These are phyloP conservation scores for Pseudoturritis turrita DNA, from an alignment of 345 rosid species.

Conservation along the genomic window DNA sequence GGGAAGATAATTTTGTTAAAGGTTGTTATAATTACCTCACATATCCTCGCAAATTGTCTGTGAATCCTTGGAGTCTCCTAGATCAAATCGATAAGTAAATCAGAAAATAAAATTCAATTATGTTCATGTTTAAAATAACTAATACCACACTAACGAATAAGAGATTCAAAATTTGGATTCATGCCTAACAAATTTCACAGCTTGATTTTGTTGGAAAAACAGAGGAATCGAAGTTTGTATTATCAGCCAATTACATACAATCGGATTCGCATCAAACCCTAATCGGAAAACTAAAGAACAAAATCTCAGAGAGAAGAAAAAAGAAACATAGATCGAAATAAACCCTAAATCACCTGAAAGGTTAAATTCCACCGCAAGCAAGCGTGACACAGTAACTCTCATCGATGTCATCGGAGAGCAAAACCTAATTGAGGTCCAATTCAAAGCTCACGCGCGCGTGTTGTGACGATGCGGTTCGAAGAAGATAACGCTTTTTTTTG, in stretches of 20 bases:
- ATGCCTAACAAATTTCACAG: neutral
- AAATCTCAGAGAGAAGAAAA: neutral
- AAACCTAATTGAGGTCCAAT: neutral
- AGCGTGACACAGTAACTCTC: neutral
- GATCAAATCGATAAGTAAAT: conserved; percentile 1
- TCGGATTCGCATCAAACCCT: neutral
- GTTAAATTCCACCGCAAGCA: neutral
- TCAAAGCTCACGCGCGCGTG: conserved; percentile 12
- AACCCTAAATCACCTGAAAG: neutral
- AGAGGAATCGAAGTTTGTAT: neutral
- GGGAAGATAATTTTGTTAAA: neutral
- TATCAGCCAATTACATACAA: neutral
- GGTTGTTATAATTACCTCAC: neutral
- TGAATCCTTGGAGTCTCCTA: neutral
- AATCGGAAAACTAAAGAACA: neutral
- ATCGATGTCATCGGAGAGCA: neutral
- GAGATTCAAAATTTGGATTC: neutral
- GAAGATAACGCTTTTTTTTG: neutral
- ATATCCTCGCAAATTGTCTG: neutral
- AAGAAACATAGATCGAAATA: neutral
- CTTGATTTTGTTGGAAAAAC: neutral
- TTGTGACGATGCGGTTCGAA: neutral
- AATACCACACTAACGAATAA: neutral
- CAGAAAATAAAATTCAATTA: neutral
- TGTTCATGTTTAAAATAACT: neutral